These are phyloP conservation scores for Lecanicillium sp. DNA, from an alignment of 2,329 filamentous ascomycete species.

Conservation along the genomic window DNA sequence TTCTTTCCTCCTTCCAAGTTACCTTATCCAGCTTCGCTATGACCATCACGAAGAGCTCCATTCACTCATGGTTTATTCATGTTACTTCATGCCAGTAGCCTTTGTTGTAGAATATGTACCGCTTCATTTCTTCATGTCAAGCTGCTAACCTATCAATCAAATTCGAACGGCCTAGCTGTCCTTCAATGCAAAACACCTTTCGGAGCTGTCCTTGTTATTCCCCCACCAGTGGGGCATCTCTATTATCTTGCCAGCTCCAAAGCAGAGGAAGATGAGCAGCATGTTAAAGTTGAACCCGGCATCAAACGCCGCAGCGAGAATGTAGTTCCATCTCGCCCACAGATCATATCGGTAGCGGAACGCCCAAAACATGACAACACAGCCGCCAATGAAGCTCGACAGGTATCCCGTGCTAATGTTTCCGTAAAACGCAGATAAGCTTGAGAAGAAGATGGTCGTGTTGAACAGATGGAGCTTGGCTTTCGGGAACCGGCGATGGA, in stretches of 20 bases:
- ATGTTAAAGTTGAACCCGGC: conserved; percentile 56
- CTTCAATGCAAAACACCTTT: conserved; percentile 46
- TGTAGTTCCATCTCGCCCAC: conserved; percentile 55
- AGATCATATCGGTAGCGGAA: conserved; percentile 47
- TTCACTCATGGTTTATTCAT: no score
- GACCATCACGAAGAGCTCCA: no score
- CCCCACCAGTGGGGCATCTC: conserved; percentile 60
- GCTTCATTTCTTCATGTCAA: no score
- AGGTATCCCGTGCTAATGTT: conserved; percentile 54
- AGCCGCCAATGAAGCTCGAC: conserved; percentile 50
- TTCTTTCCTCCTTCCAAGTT: no score
- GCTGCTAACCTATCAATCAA: no score
- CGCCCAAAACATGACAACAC: conserved; percentile 52
- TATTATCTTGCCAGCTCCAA: conserved; percentile 47
- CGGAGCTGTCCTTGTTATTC: conserved; percentile 45
- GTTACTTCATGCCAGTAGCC: no score
- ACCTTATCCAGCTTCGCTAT: no score
- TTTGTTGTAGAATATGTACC: no score
- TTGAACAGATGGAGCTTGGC: conserved; percentile 51
- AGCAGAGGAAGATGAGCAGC: conserved; percentile 53
- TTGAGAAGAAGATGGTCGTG: conserved; percentile 53
- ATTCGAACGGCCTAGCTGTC: no score
- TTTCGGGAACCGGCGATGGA: conserved; percentile 45
- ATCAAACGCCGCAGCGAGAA: conserved; percentile 53
- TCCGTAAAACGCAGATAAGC: conserved; percentile 48